phyloP scores from a whole-genome alignment of 768 basidiomycete genomes.

The Sarcodon aspratus region DNA sequence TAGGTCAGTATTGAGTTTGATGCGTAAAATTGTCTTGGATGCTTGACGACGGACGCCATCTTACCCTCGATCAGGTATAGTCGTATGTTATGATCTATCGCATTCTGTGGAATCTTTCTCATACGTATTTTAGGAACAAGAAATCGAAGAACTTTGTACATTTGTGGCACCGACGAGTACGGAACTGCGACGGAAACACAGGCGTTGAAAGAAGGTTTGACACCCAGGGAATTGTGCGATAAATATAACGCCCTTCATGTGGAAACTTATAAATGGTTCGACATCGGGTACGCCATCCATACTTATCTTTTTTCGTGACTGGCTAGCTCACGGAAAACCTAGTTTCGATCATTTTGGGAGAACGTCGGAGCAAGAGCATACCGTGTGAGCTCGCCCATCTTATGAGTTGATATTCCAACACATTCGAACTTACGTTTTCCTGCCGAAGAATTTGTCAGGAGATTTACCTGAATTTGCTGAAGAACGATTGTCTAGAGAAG shows the following conservation, averaged over 20 bases:
- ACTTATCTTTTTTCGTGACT: background rate
- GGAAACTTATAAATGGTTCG: slow-evolving; percentile 96
- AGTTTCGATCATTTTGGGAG: slow-evolving; percentile 96
- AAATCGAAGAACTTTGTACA: slow-evolving; percentile 84
- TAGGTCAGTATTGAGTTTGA: slow-evolving; percentile 39
- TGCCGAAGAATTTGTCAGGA: slow-evolving; percentile 72
- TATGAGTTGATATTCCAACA: background rate
- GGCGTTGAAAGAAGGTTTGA: slow-evolving; percentile 78
- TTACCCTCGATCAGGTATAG: slow-evolving; percentile 9
- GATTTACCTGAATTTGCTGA: slow-evolving; percentile 75
- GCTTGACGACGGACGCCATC: no score
- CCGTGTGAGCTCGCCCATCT: slow-evolving; percentile 46
- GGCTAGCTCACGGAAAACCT: background rate
- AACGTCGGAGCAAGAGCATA: slow-evolving; percentile 83
- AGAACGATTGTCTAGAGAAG: slow-evolving; percentile 66
- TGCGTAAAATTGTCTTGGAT: no score
- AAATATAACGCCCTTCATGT: slow-evolving; percentile 85
- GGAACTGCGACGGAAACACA: slow-evolving; percentile 99
- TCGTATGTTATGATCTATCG: slow-evolving; percentile 9
- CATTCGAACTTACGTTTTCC: background rate
- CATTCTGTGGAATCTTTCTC: background rate
- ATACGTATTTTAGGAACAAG: slow-evolving; percentile 36
- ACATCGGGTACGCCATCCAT: slow-evolving; percentile 56
- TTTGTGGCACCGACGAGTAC: slow-evolving; percentile 98
- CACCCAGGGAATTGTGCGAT: slow-evolving; percentile 75